phyloP scores from a whole-genome alignment of 2,329 filamentous ascomycete genomes.

The Alternaria arborescens region DNA sequence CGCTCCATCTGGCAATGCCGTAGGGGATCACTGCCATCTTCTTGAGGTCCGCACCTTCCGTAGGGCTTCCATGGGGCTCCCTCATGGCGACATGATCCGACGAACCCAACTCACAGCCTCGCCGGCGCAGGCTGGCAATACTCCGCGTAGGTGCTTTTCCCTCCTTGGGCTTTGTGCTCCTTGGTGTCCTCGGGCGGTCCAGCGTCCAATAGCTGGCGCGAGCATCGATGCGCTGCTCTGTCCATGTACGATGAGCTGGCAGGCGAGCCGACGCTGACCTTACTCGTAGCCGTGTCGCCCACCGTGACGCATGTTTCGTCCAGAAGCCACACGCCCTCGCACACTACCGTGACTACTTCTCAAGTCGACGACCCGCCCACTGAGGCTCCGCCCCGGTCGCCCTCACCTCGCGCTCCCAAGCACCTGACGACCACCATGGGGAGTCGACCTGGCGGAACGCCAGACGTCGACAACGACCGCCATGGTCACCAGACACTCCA shows the following conservation, averaged over 20 bases:
- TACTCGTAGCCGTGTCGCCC: constrained; percentile 60
- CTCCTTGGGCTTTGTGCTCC: not conserved
- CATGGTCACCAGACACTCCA: constrained; percentile 18
- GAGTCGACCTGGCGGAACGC: constrained; percentile 47
- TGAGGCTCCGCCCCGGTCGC: constrained; percentile 60
- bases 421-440: constrained; percentile 43
- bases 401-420: constrained; percentile 43
- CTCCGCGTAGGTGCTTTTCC: constrained; percentile 64
- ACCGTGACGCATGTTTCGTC: constrained; percentile 61
- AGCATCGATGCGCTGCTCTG: constrained; percentile 40
- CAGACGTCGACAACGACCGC: constrained; percentile 27
- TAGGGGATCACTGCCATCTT: constrained; percentile 19
- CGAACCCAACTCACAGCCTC: constrained; percentile 55
- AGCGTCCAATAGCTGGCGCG: constrained; percentile 38
- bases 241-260: constrained; percentile 53
- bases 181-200: constrained; percentile 13
- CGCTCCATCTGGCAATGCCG: constrained; percentile 30
- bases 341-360: constrained; percentile 50
- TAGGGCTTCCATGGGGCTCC: constrained; percentile 19
- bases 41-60: constrained; percentile 13
- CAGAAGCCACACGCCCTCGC: constrained; percentile 64
- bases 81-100: constrained; percentile 47
- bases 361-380: constrained; percentile 59
- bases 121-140: constrained; percentile 64
- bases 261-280: constrained; percentile 44